Percentiles rank a stretch among this genome's conserved stretches.
These are phyloP conservation scores for Vanrija humicola DNA, from an alignment of 1,284 basidiomycete species.

Conservation along the genomic window DNA sequence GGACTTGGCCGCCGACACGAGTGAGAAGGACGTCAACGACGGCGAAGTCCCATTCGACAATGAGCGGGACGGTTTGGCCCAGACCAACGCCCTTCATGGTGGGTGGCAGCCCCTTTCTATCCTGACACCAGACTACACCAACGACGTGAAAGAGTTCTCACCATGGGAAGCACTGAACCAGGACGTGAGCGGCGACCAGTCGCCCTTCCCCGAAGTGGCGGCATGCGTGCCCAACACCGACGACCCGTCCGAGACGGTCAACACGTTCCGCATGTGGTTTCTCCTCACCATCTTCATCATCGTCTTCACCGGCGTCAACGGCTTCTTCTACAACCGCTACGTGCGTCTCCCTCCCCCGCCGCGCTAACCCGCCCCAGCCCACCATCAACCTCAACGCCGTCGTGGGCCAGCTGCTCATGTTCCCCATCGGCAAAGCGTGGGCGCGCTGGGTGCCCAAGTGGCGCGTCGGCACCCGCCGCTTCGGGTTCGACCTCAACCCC, in stretches of 20 bases:
- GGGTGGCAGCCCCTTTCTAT: too few relatives aligned
- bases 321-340: conserved; percentile 44
- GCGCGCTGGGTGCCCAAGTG: conserved; percentile 16
- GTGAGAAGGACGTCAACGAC: too few relatives aligned
- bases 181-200: conserved; percentile 27
- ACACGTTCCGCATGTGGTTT: conserved; percentile 13
- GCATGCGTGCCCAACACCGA: conserved; percentile 32
- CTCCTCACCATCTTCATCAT: conserved; percentile 45
- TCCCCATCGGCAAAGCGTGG: conserved; percentile 25
- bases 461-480: conserved; percentile 14
- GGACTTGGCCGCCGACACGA: too few relatives aligned
- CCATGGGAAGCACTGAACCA: conserved; percentile 21
- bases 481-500: conserved; percentile 23
- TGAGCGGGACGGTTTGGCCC: too few relatives aligned
- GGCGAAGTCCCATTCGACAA: too few relatives aligned
- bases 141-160: conserved; percentile 15
- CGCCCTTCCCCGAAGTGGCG: conserved; percentile 28
- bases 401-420: conserved; percentile 28
- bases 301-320: conserved; percentile 65
- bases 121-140: too few relatives aligned
- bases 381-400: conserved; percentile 14
- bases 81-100: too few relatives aligned
- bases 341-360: neutral
- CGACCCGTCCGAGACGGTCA: conserved; percentile 16
- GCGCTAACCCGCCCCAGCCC: too few relatives aligned